Base-by-base conservation (phyloP, 2,329 filamentous ascomycete species). In the Cephalotrichum gorgonifer region DNA sequence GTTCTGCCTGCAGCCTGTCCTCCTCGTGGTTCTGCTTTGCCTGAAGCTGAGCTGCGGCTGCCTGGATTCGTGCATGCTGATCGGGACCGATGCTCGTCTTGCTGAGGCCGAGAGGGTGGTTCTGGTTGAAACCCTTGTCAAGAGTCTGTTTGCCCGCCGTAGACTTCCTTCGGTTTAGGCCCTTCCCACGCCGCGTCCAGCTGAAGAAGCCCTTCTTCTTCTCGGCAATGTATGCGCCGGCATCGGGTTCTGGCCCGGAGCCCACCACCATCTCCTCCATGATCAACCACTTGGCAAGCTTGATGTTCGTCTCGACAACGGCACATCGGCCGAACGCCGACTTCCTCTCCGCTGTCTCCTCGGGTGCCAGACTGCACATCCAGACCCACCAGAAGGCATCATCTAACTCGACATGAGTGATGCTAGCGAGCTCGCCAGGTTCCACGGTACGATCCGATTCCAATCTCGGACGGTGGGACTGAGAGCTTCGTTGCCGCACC, bases 341-440 rank as follows among this genome's bases (percentile, higher is more conserved):
- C 63, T 98, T 98, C 52, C 93, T 81, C 43, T 84, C 77, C 0
- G 81, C 67, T 0, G 90, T 86, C 68, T 98, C 93, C 60, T 98
- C 93, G 1, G 83, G 86, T 2, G 91, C 89, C 59, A 98, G 71
- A 73, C 91, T 97, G 57, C 82, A 94, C 76, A 98, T 97, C 93
- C 93, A 98, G 4, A 97, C 93, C 91, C 93, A 97, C 93, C 93
- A 98, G 65, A 98, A 98, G 1, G 89, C 85, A 63, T 97, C 91
- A 58, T 98, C 93, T 5, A 98, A 74, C 54, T 93, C 84, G 50
- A 97, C 79, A 33, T 78, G 78, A 23, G 79, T 86, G 60, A 98
- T 95, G 62, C 89, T 97, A 27, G 93, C 93, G 50, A 98, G 75
- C 72, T 98, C 93, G 47, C 89, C 93, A 1, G 91, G 93, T 55